Evolutionary conservation across 108 stramenopile species (phyloP), one percentile per base, ranked within the genome.

Genomic region (Skeletonema menzelii): DNA sequence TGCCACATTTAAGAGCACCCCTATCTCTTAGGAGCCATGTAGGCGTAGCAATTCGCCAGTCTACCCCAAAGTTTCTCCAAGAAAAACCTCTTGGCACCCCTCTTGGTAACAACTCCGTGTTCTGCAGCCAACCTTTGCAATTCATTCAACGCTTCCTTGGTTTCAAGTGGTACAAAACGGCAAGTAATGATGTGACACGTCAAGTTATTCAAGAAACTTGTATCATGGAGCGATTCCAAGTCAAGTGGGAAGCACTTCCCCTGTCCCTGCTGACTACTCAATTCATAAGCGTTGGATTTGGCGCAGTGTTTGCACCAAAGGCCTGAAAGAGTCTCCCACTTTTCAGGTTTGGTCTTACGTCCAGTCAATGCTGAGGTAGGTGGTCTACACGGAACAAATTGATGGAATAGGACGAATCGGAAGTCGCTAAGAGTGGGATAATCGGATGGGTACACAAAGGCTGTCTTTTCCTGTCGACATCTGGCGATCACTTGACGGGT

Each of bases 31-130:
- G n/a, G 19, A 47, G 46, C 46, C n/a, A 0, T 0, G 15, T n/a
- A 47, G 46, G 0, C 0, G 15, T n/a, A 47, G 46, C 13, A 46
- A 42, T 65, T 47, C 27, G 42, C 1, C 20, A 65, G 47, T 65
- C 64, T 46, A 2, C 13, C 56, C 67, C 67, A 68, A 57, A 68
- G 22, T 37, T 68, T 68, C 56, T 68, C 38, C 24, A 68, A 32
- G 24, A 68, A 68, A 4, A 22, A 26, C n/a, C 40, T 68, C 22
- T 32, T 68, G 11, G 37, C 35, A 17, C 67, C 67, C 38, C 67
- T 68, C 67, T 68, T 68, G 1, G 56, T 27, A 22, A 38, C 1
- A 3, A 57, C 67, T 5, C 67, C 22, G 31, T 68, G 32, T 26
- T 68, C 56, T 20, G 67, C 35, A n/a, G 67, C 67, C 34, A 68